These are phyloP conservation scores for Scedosporium dehoogii DNA, from an alignment of 2,329 filamentous ascomycete species.

Conservation along the genomic window DNA sequence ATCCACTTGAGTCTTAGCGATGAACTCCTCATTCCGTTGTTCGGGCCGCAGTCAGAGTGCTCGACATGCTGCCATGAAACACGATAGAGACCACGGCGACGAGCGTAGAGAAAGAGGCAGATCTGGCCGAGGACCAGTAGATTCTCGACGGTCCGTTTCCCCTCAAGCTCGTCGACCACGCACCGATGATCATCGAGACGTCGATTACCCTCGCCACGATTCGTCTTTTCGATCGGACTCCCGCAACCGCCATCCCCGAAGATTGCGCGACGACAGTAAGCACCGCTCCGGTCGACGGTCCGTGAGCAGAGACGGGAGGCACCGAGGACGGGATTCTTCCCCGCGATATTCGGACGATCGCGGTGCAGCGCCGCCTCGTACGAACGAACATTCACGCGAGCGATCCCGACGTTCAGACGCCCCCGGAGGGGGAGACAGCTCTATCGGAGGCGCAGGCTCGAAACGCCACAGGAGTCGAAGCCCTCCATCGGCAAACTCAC, in stretches of 20 bases:
- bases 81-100: slow-evolving; percentile 25
- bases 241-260: not conserved
- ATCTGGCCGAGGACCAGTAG: slow-evolving; percentile 22
- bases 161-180: slow-evolving; percentile 9
- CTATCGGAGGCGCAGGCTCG: slow-evolving; percentile 21
- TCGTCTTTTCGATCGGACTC: not conserved
- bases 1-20: not conserved
- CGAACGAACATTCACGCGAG: slow-evolving; percentile 20
- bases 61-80: slow-evolving; percentile 31
- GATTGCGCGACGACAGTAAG: not conserved
- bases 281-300: slow-evolving; percentile 1
- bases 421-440: slow-evolving; percentile 21
- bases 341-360: slow-evolving; percentile 2
- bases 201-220: not conserved
- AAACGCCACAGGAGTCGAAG: slow-evolving; percentile 34
- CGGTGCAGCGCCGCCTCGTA: not conserved
- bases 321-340: not conserved
- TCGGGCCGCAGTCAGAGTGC: slow-evolving; percentile 12
- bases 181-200: slow-evolving; percentile 1
- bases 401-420: slow-evolving; percentile 24
- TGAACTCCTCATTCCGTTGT: slow-evolving; percentile 6
- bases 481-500: slow-evolving; percentile 24
- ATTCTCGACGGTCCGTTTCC: slow-evolving; percentile 21
- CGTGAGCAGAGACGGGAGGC: not conserved
- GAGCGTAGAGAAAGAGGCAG: slow-evolving; percentile 24